Conservation (phyloP, 371 early-diverging fungal species). For the Saksenaea vasiformis region DNA sequence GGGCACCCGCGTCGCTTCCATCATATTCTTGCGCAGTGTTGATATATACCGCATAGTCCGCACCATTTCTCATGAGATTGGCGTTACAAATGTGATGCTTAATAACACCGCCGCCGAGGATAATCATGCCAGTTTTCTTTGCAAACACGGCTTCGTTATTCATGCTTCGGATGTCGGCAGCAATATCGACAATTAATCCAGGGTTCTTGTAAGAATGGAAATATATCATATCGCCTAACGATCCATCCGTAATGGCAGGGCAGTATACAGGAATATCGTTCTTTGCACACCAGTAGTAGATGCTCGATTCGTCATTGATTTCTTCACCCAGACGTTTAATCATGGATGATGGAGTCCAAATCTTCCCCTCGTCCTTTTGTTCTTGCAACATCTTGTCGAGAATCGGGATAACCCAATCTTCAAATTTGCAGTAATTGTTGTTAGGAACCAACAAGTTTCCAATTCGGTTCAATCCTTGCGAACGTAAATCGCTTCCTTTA, state of each 20-base stretch:
- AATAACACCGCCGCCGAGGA: slow-evolving; percentile 98
- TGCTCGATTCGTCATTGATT: slow-evolving; percentile 91
- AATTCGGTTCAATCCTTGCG: slow-evolving; percentile 96
- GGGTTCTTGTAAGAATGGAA: slow-evolving; percentile 96
- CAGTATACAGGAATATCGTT: slow-evolving; percentile 99
- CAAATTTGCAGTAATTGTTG: slow-evolving; percentile 98
- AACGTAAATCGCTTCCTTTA: slow-evolving; percentile 83
- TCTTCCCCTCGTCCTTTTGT: slow-evolving; percentile 73
- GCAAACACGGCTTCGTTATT: slow-evolving; percentile 96
- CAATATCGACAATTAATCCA: slow-evolving; percentile 96
- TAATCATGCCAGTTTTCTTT: slow-evolving; percentile 96
- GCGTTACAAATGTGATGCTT: slow-evolving; percentile 99
- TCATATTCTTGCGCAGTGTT: slow-evolving; percentile 99
- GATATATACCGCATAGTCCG: slow-evolving; percentile 98
- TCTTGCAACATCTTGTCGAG: slow-evolving; percentile 93
- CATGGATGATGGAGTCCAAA: slow-evolving; percentile 95
- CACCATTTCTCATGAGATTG: slow-evolving; percentile 99
- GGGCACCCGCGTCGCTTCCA: slow-evolving; percentile 99
- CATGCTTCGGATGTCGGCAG: slow-evolving; percentile 92
- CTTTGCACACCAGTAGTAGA: slow-evolving; percentile 94
- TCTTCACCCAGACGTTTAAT: slow-evolving; percentile 96
- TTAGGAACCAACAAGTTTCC: slow-evolving; percentile 99
- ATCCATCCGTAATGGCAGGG: slow-evolving; percentile 99
- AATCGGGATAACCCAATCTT: slow-evolving; percentile 96
- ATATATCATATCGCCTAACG: slow-evolving; percentile 99